A percentile compares a stretch with the other conserved stretches of the same genome.
Evolutionary conservation across 176 grass and related monocot genomes (phyloP).

Genomic region (Triticum dicoccoides): DNA sequence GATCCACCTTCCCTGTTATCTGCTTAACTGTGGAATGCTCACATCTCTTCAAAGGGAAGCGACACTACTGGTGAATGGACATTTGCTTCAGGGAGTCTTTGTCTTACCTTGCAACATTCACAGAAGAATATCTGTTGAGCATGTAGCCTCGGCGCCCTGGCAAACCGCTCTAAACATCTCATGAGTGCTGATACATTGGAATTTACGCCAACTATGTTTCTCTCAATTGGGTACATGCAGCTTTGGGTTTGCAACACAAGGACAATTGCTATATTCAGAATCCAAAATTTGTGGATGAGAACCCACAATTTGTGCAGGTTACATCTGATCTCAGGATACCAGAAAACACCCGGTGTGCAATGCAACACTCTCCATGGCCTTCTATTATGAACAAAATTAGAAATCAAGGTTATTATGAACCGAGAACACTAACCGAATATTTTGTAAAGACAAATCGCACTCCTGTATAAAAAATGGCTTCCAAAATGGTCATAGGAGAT

Average conservation of each 20-base stretch:
- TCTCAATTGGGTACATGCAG: slow-evolving; percentile 46
- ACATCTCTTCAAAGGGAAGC: slow-evolving; percentile 90
- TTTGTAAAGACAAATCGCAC: neutral
- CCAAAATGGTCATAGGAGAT: neutral
- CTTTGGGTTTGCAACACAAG: slow-evolving; percentile 16
- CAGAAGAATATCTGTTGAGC: slow-evolving; percentile 91
- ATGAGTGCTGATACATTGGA: slow-evolving; percentile 57
- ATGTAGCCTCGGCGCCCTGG: slow-evolving; percentile 10
- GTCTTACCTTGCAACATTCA: slow-evolving; percentile 76
- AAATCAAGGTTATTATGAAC: slow-evolving; percentile 24
- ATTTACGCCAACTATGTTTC: slow-evolving; percentile 25
- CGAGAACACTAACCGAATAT: neutral
- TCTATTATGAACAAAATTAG: slow-evolving; percentile 9
- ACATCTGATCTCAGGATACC: slow-evolving; percentile 90
- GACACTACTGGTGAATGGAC: slow-evolving; percentile 90
- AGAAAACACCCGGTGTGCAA: slow-evolving; percentile 87
- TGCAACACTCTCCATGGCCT: slow-evolving; percentile 88
- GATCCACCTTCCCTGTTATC: slow-evolving; percentile 79
- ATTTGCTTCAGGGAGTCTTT: slow-evolving; percentile 92
- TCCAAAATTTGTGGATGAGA: slow-evolving; percentile 88
- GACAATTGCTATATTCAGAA: too few relatives aligned
- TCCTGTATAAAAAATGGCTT: too few relatives aligned
- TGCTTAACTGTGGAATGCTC: slow-evolving; percentile 76
- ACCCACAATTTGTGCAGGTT: slow-evolving; percentile 88
- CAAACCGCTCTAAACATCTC: slow-evolving; percentile 89